Percentiles rank a stretch among this genome's conserved stretches.
These are phyloP conservation scores for Dactylonectria estremocensis DNA, from an alignment of 2,329 filamentous ascomycete genomes.

Conservation along the genomic window DNA sequence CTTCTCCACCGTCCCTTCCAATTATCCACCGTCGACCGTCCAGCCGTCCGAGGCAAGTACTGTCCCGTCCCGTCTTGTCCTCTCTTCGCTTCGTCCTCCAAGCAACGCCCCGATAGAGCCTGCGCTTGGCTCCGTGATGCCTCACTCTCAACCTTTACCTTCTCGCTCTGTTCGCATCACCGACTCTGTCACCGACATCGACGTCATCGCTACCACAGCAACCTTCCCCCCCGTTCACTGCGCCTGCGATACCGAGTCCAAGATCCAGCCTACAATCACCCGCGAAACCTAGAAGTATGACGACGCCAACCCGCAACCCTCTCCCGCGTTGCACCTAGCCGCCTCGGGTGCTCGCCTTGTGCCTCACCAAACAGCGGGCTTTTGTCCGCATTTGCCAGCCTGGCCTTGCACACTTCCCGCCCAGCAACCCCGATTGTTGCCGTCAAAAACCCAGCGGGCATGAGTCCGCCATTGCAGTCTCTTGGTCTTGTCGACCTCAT, in stretches of 20 bases:
- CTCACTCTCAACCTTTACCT: constrained; percentile 1
- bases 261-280: constrained; percentile 8
- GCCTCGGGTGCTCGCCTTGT: constrained; percentile 23
- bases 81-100: constrained; percentile 8
- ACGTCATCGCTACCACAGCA: not conserved
- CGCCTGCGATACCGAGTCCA: constrained; percentile 12
- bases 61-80: constrained; percentile 9
- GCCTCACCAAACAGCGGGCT: constrained; percentile 9
- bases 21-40: not conserved
- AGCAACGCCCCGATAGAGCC: constrained; percentile 19
- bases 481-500: constrained; percentile 59
- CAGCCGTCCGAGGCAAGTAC: constrained; percentile 4
- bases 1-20: constrained; percentile 3
- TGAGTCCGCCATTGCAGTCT: constrained; percentile 44
- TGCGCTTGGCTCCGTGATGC: constrained; percentile 23
- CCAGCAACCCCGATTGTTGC: constrained; percentile 19
- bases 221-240: not conserved
- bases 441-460: constrained; percentile 37
- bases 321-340: constrained; percentile 30
- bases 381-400: constrained; percentile 4
- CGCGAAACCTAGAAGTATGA: constrained; percentile 28
- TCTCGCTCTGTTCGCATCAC: no score
- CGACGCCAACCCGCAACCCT: constrained; percentile 19
- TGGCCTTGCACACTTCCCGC: constrained; percentile 10
- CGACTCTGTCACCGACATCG: not conserved